Base-by-base conservation (phyloP, 352 stramenopile species). In the Proteromonas lacertae region DNA sequence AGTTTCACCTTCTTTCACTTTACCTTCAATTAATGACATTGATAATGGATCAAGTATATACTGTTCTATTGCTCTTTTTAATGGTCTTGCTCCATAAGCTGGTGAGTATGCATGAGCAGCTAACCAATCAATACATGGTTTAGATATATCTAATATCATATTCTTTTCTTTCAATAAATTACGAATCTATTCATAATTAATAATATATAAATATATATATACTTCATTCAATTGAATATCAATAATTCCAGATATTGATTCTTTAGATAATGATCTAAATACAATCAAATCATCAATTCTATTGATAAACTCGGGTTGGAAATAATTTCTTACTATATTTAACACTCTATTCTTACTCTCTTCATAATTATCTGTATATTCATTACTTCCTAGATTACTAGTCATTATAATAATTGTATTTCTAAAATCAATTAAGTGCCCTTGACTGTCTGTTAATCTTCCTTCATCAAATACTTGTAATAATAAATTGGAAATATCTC, bases 321-420 rank as follows among this genome's bases (percentile, higher is more conserved):
- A 81, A 22, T 70, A 71, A 43, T 55, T 51, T 20, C 69, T 57
- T 23, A 93, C 53, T 40, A 69, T 54, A 33, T 61, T 48, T 42
- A 91, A 68, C 25, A 92, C 77, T 17, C 62, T 30, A 5, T 47
- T 41, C 63, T 59, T 35, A 1, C 52, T 47, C 0, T 46, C 40
- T 22, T 67, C 53, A 38, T 47, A 42, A 13, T 40, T 18, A 3
- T 26, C 6, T 26, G 14, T 5, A 23, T 23, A 7, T 9, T 12
- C 4, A 16, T 31, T 31, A 31, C 14, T 31, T 22, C 78, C 79
- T 44, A 93, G 63, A 52, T 93, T 95, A 0, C 64, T 86, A 25
- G 83, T 96, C 52, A 96, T 66, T 50, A 96, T 92, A 31, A 96
- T 68, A 29, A 93, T 72, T 1, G 76, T 76, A 48, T 94, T 94